Base-by-base conservation (phyloP, 371 early-diverging fungal genomes). In the Mucor ambiguus region DNA sequence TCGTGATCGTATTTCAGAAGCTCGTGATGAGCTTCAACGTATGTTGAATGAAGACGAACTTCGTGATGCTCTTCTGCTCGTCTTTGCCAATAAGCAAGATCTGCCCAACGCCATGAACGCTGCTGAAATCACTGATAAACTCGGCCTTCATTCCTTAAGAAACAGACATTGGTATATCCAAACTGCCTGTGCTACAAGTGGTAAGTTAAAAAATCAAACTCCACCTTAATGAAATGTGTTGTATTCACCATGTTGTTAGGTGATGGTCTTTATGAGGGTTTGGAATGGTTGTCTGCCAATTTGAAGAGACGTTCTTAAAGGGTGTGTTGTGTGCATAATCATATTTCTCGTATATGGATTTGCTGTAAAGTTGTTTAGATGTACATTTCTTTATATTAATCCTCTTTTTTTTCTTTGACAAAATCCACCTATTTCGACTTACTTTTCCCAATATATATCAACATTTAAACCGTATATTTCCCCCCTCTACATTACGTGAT, bases 41-140 rank as follows among this genome's bases (percentile, higher is more conserved):
- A 94, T 95, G 93, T 77, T 94, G 64, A 89, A 89, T 61, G 98
- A 98, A 85, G 97, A 96, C 68, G 98, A 98, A 70, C 85, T 98
- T 62, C 87, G 89, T 67, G 93, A 95, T 65, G 91, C 96, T 11
- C 87, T 93, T 58, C 82, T 98, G 76, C 82, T 96, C 66, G 97
- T 98, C 59, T 90, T 96, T 80, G 97, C 98, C 60, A 96, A 97
- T 84, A 97, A 98, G 85, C 97, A 95, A 84, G 98, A 98, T 85
- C 87, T 96, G 87, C 88, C 87, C 29, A 95, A 96, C 24, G 96
- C 97, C 59, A 93, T 97, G 96, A 88, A 90, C 52, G 87, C 93
- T 37, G 93, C 96, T 37, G 96, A 98, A 77, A 93, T 98, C 56
- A 91, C 95, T n/a, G 95, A 96, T 65, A 88, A 88, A 26, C 80